Evolutionary conservation across 2,329 filamentous ascomycete genomes (phyloP).

Genomic region (Metarhizium guizhouense): DNA sequence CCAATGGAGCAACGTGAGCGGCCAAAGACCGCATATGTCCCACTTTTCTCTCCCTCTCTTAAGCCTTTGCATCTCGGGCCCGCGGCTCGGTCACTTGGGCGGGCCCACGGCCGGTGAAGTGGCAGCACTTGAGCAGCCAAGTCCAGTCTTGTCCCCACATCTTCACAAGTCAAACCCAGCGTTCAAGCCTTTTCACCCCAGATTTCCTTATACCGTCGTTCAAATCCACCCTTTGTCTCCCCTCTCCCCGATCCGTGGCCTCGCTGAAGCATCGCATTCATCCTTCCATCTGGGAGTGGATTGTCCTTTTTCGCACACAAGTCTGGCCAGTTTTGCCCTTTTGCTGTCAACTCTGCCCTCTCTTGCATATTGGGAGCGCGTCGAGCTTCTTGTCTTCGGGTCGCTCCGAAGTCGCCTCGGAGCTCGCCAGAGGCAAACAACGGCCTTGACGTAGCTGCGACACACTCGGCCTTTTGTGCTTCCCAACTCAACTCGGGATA

Average conservation of each 20-base stretch:
- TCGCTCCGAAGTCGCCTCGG: slow-evolving; percentile 3
- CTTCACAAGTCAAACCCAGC: background rate
- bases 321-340: background rate
- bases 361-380: background rate
- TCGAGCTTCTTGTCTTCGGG: background rate
- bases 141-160: background rate
- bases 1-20: background rate
- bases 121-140: background rate
- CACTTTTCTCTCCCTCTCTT: background rate
- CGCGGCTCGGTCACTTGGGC: too few species aligned
- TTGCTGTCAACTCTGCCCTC: background rate
- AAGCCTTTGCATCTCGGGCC: too few species aligned
- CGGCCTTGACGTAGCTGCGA: slow-evolving; percentile 4
- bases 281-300: background rate
- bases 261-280: background rate
- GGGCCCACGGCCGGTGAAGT: too few species aligned
- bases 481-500: background rate
- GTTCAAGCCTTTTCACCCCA: background rate
- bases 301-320: background rate
- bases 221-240: background rate
- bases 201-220: background rate
- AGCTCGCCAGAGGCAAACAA: background rate
- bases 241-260: background rate
- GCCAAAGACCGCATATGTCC: background rate
- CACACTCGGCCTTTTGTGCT: background rate